A percentile compares a stretch with the other conserved stretches of the same genome.
Conservation (phyloP, 768 basidiomycete genomes). For the Lactarius sp. region DNA sequence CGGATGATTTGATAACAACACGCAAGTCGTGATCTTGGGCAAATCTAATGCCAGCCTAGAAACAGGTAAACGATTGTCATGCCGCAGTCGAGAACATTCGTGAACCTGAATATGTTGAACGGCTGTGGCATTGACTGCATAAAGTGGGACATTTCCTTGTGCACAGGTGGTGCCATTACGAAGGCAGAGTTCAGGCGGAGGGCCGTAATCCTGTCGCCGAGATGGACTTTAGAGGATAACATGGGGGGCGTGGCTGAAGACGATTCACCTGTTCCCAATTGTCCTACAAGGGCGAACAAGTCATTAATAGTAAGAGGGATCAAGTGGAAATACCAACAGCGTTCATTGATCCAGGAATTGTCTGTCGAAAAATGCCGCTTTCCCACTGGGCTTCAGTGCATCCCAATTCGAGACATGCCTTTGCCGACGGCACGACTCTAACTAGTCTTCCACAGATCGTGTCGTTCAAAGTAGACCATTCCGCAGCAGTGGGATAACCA, state of each 20-base stretch:
- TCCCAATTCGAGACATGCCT: conserved; percentile 3
- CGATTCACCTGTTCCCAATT: conserved; percentile 3
- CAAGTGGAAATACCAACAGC: conserved; percentile 9
- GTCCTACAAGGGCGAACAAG: no score
- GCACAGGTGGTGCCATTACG: conserved; percentile 16
- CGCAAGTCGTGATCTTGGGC: no score
- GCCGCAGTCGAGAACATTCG: no score
- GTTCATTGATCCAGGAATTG: not conserved
- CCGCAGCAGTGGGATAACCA: no score
- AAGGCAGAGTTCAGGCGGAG: conserved; percentile 16
- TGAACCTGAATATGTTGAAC: no score
- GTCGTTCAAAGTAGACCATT: conserved; percentile 6
- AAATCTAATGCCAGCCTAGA: no score
- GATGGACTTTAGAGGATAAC: no score
- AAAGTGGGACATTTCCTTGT: conserved; percentile 22
- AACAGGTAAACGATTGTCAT: no score
- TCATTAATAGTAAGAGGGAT: not conserved
- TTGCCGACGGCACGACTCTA: conserved; percentile 17
- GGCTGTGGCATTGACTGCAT: conserved; percentile 22
- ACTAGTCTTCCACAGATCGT: conserved; percentile 12
- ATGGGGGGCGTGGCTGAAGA: no score
- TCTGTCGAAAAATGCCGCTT: conserved; percentile 19
- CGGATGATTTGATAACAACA: no score
- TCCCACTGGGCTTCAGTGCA: conserved; percentile 22
- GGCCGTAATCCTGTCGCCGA: not conserved